Base-by-base conservation (phyloP, 805 yeast genomes). In the Schizosaccharomyces cryophilus region DNA sequence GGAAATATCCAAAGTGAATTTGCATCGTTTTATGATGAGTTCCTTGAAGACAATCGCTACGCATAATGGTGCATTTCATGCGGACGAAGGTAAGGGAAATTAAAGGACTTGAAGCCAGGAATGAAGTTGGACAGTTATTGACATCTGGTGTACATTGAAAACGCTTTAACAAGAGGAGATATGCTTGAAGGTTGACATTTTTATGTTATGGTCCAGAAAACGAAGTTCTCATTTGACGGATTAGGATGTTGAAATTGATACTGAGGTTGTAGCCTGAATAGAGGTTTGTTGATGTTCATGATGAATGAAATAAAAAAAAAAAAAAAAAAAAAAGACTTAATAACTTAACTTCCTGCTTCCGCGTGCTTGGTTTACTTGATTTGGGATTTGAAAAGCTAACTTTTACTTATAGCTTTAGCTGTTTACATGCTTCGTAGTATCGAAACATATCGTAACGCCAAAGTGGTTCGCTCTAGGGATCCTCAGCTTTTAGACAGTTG, bases 1-100 rank as follows among this genome's bases (percentile, higher is more conserved):
- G 40, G 40, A 35, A 35, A 6, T 35, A 11, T 35, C 13, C 13
- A 35, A 9, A 35, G 40, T 35, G 40, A 35, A 35, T 35, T 11
- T 35, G 17, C 17, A 5, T 35, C 51, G 51, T 24, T 45, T 45
- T 11, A 45, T n/a, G 1, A 45, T 45, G 51, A 19, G 26, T 24
- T 54, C 58, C 15, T 3, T n/a, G 21, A 54, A 29, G 29, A n/a
- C 21, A 31, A 54, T 54, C 17, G 58, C 38, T 31, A 54, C 58
- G 7, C 94, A 85, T 67, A 84, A 89, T 59, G 98, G 98, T 6
- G 78, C 88, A 0, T 93, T 93, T 77, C 98, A 93, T 69, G 97
- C 97, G 11, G 98, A 93, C 71, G 98, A 93, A 71, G 82, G 95
- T 11, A 45, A n/a, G 51, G 13, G 51, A 45, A 45, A 17, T n/a